Evolutionary conservation across 352 stramenopile species (phyloP), one percentile per base, ranked within the genome.

Genomic region (Pythium biforme): DNA sequence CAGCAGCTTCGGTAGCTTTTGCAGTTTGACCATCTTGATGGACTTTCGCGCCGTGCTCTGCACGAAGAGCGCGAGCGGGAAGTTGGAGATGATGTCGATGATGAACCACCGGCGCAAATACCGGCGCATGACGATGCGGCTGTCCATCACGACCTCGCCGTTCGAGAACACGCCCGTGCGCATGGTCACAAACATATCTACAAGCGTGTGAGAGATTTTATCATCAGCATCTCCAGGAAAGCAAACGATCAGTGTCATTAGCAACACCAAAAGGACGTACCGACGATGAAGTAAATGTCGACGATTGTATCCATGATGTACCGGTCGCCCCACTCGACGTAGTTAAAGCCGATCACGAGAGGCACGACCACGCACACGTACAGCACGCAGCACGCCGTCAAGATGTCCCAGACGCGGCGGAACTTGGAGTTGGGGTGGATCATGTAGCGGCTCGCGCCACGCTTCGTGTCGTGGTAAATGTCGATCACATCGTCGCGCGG

Each of bases 51-150:
- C 77, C 17, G 83, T 79, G 19, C 64, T 76, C 27, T 75, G 52
- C 4, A 90, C 71, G 40, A 92, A 85, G 0, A 91, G 67, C 15
- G 85, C 66, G 33, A 93, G 72, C n/a, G 86, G 86, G 43, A 95
- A 92, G 52, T 90, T 93, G 22, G 84, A 92, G 50, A 94, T 71
- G 40, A 94, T 58, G 60, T 95, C 86, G 17, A 95, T 72, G 34
- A 94, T 75, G 58, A 95, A 93, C 88, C 84, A 96, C 11, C 80
- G 77, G 59, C 62, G 70, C 3, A 94, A 65, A 61, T 96, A 96
- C 45, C 89, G 79, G 12, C 62, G 67, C 40, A 83, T 62, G 17
- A 92, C 83, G 52, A 68, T 59, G 10, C 74, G 70, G 17, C 71
- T 72, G 62, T 92, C 81, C 88, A 95, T 95, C 33, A 95, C 76